phyloP scores from a whole-genome alignment of 352 stramenopile genomes.

The Phytophthora ramorum region DNA sequence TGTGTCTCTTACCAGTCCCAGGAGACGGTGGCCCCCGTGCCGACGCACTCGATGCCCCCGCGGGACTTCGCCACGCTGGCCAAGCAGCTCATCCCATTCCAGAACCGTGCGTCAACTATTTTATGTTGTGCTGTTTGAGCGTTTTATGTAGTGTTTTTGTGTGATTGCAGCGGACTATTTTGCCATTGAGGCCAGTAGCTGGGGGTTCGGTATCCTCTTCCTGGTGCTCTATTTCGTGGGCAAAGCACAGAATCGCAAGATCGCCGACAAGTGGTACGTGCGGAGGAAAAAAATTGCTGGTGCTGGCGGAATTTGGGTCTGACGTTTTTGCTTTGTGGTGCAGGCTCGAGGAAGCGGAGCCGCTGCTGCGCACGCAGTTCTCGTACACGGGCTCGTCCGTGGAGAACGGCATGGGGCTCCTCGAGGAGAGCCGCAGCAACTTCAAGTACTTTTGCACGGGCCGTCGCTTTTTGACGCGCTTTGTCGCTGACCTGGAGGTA shows the following conservation, averaged over 20 bases:
- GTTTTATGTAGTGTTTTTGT: conserved; percentile 3
- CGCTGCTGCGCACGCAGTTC: conserved; percentile 72
- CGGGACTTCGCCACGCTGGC: conserved; percentile 32
- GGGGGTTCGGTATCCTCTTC: conserved; percentile 59
- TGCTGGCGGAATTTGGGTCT: neutral
- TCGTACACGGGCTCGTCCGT: conserved; percentile 75
- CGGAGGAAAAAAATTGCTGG: neutral
- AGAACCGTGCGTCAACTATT: conserved; percentile 34
- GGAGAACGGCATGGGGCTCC: conserved; percentile 61
- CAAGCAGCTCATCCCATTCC: conserved; percentile 45
- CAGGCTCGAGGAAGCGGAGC: conserved; percentile 74
- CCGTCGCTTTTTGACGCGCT: conserved; percentile 77
- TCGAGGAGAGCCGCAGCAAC: conserved; percentile 79
- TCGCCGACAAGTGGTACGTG: conserved; percentile 70
- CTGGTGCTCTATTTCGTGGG: conserved; percentile 68
- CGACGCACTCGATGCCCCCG: conserved; percentile 17
- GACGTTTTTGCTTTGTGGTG: neutral
- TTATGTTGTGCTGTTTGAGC: neutral
- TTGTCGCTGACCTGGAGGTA: conserved; percentile 73
- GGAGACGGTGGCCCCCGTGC: conserved; percentile 9
- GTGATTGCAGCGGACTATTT: conserved; percentile 54
- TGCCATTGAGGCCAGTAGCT: conserved; percentile 52
- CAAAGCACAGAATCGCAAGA: conserved; percentile 69
- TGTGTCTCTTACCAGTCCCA: conserved; percentile 8
- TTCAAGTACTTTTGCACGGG: conserved; percentile 90